Percentiles rank a stretch among this genome's conserved stretches.
phyloP scores from a whole-genome alignment of 257 asterid species.

The Fraxinus americana region DNA sequence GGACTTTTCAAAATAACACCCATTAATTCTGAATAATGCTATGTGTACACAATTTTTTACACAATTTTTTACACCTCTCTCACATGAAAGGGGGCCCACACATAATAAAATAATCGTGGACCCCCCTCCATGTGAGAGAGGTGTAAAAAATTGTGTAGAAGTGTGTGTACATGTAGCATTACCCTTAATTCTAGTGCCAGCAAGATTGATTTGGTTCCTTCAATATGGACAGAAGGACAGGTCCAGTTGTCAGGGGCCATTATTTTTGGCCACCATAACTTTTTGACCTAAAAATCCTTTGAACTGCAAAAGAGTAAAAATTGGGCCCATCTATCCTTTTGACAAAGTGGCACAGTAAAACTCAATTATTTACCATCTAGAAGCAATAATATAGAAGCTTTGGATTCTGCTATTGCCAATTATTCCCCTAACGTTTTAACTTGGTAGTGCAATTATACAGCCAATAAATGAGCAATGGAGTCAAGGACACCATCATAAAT shows the following conservation, averaged over 20 bases:
- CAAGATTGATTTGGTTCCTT: not conserved
- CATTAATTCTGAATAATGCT: not conserved
- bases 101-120: too few species aligned
- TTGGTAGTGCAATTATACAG: not conserved
- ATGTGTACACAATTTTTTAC: too few species aligned
- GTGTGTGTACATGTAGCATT: too few species aligned
- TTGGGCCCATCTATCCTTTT: not conserved
- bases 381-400: not conserved
- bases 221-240: not conserved
- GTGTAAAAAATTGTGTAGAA: too few species aligned
- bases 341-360: not conserved
- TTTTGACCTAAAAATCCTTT: conserved; percentile 7
- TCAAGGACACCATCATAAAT: not conserved
- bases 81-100: too few species aligned
- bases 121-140: too few species aligned
- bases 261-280: conserved; percentile 14
- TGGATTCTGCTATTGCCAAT: conserved; percentile 18
- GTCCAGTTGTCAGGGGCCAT: conserved; percentile 9
- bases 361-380: not conserved
- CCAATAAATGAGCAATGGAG: not conserved
- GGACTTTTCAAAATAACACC: not conserved
- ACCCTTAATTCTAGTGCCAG: not conserved
- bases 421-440: not conserved
- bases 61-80: too few species aligned
- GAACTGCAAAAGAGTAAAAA: conserved; percentile 4